Evolutionary conservation across 805 yeast genomes (phyloP).

Genomic region (Huiozyma sinensis): DNA sequence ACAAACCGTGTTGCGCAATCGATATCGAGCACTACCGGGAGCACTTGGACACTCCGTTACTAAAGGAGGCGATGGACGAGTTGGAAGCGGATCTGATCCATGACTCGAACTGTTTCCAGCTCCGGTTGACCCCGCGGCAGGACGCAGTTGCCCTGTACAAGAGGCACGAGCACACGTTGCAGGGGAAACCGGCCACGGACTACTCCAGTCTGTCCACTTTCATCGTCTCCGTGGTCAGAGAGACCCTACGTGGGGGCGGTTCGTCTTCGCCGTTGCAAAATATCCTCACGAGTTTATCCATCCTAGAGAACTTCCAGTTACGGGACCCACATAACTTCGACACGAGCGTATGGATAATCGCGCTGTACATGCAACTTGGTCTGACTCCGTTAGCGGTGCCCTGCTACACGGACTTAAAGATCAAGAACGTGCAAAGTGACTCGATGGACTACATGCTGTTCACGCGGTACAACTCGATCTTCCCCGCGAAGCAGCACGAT

Average conservation of each 20-base stretch:
- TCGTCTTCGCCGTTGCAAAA: constrained; percentile 12
- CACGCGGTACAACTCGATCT: constrained; percentile 37
- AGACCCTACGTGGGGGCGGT: constrained; percentile 2
- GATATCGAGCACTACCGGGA: constrained; percentile 39
- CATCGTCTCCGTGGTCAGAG: constrained; percentile 42
- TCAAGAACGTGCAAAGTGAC: constrained; percentile 72
- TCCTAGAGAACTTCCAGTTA: constrained; percentile 46
- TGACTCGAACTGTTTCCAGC: constrained; percentile 34
- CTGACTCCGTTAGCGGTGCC: constrained; percentile 37
- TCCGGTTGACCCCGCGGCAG: constrained; percentile 10
- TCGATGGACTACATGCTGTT: constrained; percentile 46
- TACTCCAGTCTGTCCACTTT: constrained; percentile 62
- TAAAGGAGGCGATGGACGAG: constrained; percentile 10
- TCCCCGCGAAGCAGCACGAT: constrained; percentile 33
- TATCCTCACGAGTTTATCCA: constrained; percentile 34
- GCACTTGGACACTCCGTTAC: constrained; percentile 18
- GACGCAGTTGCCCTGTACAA: constrained; percentile 30
- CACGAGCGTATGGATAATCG: constrained; percentile 58
- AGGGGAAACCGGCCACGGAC: constrained; percentile 46
- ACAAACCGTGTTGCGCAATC: constrained; percentile 53
- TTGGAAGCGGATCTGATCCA: constrained; percentile 35
- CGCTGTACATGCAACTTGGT: constrained; percentile 51
- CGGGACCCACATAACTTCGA: constrained; percentile 66
- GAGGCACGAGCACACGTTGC: constrained; percentile 29
- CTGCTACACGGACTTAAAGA: constrained; percentile 44